These are phyloP conservation scores for Myxozyma monticola DNA, from an alignment of 805 yeast genomes.

Conservation along the genomic window DNA sequence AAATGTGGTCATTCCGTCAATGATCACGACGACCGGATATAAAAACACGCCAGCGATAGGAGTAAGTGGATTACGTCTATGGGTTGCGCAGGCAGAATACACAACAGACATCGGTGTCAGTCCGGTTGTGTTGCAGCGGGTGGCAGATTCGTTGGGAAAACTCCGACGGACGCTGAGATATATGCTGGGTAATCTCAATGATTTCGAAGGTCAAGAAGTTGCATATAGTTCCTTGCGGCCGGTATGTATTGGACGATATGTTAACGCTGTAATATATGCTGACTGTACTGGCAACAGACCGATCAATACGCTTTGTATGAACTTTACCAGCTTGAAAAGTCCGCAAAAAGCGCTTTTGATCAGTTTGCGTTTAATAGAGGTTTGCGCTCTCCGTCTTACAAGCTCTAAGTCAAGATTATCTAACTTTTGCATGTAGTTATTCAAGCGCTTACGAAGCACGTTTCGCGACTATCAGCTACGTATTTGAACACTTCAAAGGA, in stretches of 20 bases:
- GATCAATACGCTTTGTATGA: constrained; percentile 67
- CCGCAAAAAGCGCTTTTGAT: constrained; percentile 50
- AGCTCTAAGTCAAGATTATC: neutral
- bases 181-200: constrained; percentile 73
- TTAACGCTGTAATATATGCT: neutral
- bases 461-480: constrained; percentile 72
- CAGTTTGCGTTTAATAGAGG: constrained; percentile 61
- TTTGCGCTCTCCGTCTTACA: neutral
- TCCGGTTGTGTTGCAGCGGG: constrained; percentile 67
- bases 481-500: constrained; percentile 90
- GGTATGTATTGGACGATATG: constrained; percentile 20
- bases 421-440: constrained; percentile 45
- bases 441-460: constrained; percentile 64
- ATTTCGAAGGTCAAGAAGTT: constrained; percentile 40
- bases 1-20: constrained; percentile 69
- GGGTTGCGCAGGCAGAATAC: constrained; percentile 89
- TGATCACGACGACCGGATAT: constrained; percentile 61
- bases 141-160: constrained; percentile 78
- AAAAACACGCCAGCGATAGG: constrained; percentile 66
- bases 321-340: constrained; percentile 49
- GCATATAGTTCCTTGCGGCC: constrained; percentile 34
- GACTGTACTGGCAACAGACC: neutral
- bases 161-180: constrained; percentile 77
- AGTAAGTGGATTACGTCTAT: constrained; percentile 83
- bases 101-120: constrained; percentile 78